phyloP scores from a whole-genome alignment of 2,329 filamentous ascomycete genomes.

The Xylariaceae sp. region DNA sequence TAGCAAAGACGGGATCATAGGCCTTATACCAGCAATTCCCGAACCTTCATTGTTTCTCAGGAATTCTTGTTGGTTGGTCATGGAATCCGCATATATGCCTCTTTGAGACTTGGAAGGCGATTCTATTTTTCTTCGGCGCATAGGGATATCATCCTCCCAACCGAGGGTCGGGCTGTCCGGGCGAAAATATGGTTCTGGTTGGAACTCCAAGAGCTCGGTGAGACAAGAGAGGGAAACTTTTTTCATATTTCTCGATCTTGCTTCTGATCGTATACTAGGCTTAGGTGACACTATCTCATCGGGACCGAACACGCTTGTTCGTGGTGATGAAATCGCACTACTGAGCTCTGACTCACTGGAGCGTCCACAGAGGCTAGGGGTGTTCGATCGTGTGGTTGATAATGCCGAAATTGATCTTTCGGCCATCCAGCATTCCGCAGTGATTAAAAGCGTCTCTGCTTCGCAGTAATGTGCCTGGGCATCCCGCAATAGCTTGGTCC shows the following conservation, averaged over 20 bases:
- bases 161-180: slow-evolving; percentile 60
- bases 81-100: too few relatives aligned
- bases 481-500: slow-evolving; percentile 46
- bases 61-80: slow-evolving; percentile 5
- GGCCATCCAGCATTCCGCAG: slow-evolving; percentile 40
- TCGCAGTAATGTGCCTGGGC: slow-evolving; percentile 49
- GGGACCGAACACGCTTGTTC: slow-evolving; percentile 38
- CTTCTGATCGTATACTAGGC: slow-evolving; percentile 8
- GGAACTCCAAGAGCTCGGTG: slow-evolving; percentile 30
- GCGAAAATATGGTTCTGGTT: slow-evolving; percentile 46
- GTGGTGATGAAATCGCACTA: slow-evolving; percentile 43
- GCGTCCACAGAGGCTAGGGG: slow-evolving; percentile 44
- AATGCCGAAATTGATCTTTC: slow-evolving; percentile 37
- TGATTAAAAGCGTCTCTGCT: slow-evolving; percentile 45
- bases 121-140: slow-evolving; percentile 6
- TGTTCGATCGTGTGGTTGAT: slow-evolving; percentile 38
- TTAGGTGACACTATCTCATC: slow-evolving; percentile 17
- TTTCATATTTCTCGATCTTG: slow-evolving; percentile 31
- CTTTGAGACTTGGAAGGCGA: too few relatives aligned
- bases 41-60: too few relatives aligned
- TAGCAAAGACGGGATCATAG: too few relatives aligned
- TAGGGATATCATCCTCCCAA: slow-evolving; percentile 38
- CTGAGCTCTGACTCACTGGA: slow-evolving; percentile 45
- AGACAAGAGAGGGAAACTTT: slow-evolving; percentile 42
- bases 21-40: too few relatives aligned